Base-by-base conservation (phyloP, 768 basidiomycete species). In the Pleurotus giganteus region DNA sequence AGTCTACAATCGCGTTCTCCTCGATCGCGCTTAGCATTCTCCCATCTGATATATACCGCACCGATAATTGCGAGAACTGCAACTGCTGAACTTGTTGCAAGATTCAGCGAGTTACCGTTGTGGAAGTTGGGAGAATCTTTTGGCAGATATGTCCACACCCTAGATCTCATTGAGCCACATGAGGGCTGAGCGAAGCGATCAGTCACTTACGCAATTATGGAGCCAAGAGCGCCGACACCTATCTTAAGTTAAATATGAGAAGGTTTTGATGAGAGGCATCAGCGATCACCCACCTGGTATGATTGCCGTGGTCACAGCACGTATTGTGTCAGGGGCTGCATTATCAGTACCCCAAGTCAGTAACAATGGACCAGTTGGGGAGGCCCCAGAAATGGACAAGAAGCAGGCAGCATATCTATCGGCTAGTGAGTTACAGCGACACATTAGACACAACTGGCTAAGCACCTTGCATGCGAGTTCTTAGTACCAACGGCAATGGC, bases 261-360 rank as follows among this genome's bases (percentile, higher is more conserved):
- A 5, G 23, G 26, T 44, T 13, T 32, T 19, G 21, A 4, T 28
- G 31, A 44, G 26, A 37, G 29, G n/a, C 6, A 47, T 11, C 23
- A n/a, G 52, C 54, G n/a, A n/a, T n/a, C n/a, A n/a, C n/a, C 17
- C 56, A 68, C 75, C 74, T 28, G 77, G 72, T 43, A 81, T 72
- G 6, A 75, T 61, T 3, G 74, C 78, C 23, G 74, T 74, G 1
- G 71, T 70, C 12, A 79, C 73, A 2, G 77, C 77, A 43, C 73
- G 67, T 54, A 79, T 71, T 7, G 79, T 80, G 57, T 79, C 76
- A 2, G 78, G 79, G 1, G 76, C 74, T 2, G 78, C 74, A 55
- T 80, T 80, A 55, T 78, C 77, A 17, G 75, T 74, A 15, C 66
- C 77, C 79, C 79, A 79, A 4, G 74, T 68, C 21, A 79, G 62